These are phyloP conservation scores for Myxozyma lipomycoides DNA, from an alignment of 805 yeast genomes.

Conservation along the genomic window DNA sequence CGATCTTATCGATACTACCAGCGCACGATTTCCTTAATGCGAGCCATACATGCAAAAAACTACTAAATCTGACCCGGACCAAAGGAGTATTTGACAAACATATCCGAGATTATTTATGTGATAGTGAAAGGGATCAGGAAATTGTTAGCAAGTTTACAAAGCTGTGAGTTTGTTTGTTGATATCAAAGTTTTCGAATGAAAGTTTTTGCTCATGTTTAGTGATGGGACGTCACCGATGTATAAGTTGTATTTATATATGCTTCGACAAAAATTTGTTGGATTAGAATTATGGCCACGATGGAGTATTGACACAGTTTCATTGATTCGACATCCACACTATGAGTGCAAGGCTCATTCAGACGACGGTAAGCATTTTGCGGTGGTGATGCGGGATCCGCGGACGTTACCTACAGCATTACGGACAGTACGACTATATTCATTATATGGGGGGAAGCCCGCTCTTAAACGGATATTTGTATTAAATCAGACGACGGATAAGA, in stretches of 20 bases:
- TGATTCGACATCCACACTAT: conserved; percentile 10
- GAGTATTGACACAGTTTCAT: background rate
- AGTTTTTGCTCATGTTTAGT: no score
- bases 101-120: conserved; percentile 12
- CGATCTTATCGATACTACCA: conserved; percentile 12
- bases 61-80: no score
- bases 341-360: conserved; percentile 21
- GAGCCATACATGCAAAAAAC: conserved; percentile 21
- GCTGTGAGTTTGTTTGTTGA: no score
- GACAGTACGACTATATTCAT: conserved; percentile 12
- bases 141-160: background rate
- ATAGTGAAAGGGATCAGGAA: conserved; percentile 2
- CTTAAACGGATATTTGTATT: conserved; percentile 5
- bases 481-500: conserved; percentile 4
- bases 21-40: conserved; percentile 12
- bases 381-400: conserved; percentile 8
- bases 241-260: conserved; percentile 11
- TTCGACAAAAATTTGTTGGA: conserved; percentile 17
- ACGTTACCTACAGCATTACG: conserved; percentile 17
- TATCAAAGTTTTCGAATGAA: no score
- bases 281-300: conserved; percentile 6
- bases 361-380: conserved; percentile 16
- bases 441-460: conserved; percentile 1
- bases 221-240: no score
- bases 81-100: conserved; percentile 16